These are phyloP conservation scores for Lophiostoma macrostomum DNA, from an alignment of 495 filamentous ascomycete genomes.

Conservation along the genomic window DNA sequence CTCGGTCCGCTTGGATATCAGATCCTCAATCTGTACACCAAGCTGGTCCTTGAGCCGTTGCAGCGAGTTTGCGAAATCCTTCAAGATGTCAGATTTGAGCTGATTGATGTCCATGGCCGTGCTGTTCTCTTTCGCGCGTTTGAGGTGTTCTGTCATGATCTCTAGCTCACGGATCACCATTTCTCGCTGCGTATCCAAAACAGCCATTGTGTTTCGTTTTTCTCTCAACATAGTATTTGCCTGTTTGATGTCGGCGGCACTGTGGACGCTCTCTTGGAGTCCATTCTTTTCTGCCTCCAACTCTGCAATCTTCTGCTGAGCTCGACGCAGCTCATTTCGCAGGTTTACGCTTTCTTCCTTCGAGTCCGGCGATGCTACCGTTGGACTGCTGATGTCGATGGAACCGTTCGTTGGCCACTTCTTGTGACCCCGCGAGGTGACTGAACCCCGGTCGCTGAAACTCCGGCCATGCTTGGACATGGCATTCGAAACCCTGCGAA, in stretches of 20 bases:
- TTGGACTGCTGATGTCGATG: conserved; percentile 72
- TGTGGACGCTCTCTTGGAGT: conserved; percentile 50
- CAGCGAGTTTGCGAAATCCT: conserved; percentile 82
- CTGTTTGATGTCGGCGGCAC: conserved; percentile 75
- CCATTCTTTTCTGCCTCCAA: conserved; percentile 67
- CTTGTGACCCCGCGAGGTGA: conserved; percentile 51
- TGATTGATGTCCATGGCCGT: conserved; percentile 40
- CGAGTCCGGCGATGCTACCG: conserved; percentile 57
- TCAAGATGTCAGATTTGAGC: conserved; percentile 78
- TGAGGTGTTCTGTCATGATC: conserved; percentile 74
- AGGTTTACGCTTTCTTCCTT: conserved; percentile 71
- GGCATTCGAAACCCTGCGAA: conserved; percentile 85
- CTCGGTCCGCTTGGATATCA: conserved; percentile 78
- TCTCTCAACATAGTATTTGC: conserved; percentile 84
- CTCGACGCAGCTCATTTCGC: conserved; percentile 73
- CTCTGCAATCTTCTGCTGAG: conserved; percentile 76
- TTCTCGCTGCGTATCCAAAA: conserved; percentile 89
- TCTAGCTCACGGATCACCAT: conserved; percentile 91
- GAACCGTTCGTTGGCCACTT: conserved; percentile 74
- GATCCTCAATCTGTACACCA: conserved; percentile 72
- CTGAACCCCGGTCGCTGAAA: conserved; percentile 67
- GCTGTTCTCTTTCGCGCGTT: conserved; percentile 61
- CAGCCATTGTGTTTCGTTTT: conserved; percentile 95
- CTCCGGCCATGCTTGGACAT: conserved; percentile 85
- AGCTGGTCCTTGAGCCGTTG: conserved; percentile 81